These are phyloP conservation scores for Dictyostelium capitatum DNA, from an alignment of 78 protist genomes.

Conservation along the genomic window DNA sequence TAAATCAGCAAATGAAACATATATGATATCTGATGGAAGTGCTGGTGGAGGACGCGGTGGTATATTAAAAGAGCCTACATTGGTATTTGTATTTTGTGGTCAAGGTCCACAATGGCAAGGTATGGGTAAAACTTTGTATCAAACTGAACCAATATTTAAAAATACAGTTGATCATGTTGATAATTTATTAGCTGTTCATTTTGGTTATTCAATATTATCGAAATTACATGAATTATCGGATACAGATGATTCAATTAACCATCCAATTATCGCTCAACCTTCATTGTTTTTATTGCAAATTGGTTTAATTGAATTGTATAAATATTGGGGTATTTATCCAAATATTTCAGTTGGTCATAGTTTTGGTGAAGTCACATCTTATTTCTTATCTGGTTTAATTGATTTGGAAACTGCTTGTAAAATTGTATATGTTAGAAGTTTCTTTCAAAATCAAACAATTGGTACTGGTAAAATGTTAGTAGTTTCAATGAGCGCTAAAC, in stretches of 20 bases:
- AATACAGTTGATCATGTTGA: constrained; percentile 49
- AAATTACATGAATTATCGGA: background rate
- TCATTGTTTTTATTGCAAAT: constrained; percentile 47
- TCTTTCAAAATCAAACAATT: constrained; percentile 37
- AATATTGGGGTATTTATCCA: constrained; percentile 61
- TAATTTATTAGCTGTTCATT: background rate
- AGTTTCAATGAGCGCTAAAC: background rate
- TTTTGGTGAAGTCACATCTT: constrained; percentile 78
- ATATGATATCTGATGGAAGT: background rate
- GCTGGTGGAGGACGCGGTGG: background rate
- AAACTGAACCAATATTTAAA: constrained; percentile 17
- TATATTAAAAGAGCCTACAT: background rate
- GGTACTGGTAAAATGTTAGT: constrained; percentile 73
- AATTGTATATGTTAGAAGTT: constrained; percentile 57
- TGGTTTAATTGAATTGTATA: constrained; percentile 40
- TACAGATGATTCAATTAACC: background rate
- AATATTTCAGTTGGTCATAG: constrained; percentile 68
- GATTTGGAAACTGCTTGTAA: constrained; percentile 23
- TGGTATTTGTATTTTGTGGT: constrained; percentile 82
- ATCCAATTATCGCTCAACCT: constrained; percentile 72
- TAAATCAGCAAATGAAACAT: background rate
- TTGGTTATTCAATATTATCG: constrained; percentile 45
- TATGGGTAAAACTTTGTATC: constrained; percentile 40
- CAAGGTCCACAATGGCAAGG: constrained; percentile 86
- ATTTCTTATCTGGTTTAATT: constrained; percentile 47